Percentiles rank a stretch among this genome's conserved stretches.
These are phyloP conservation scores for Diplodia corticola DNA, from an alignment of 2,329 filamentous ascomycete species.

Conservation along the genomic window DNA sequence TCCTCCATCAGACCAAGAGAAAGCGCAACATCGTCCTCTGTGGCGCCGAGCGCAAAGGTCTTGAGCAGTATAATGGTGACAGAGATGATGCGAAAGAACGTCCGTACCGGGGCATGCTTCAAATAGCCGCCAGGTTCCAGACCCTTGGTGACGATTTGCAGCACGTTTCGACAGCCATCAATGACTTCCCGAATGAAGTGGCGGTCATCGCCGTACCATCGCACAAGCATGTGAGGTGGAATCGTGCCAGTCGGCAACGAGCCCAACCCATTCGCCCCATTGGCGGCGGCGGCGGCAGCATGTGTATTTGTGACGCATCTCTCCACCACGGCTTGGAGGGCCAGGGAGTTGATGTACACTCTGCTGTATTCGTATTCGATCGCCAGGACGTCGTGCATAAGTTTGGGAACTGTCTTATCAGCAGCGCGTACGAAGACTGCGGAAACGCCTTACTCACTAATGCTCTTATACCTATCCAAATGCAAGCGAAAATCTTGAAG, in stretches of 20 bases:
- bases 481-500: constrained; percentile 77
- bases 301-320: constrained; percentile 76
- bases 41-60: constrained; percentile 79
- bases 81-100: constrained; percentile 83
- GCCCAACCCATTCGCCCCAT: background rate
- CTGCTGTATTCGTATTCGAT: constrained; percentile 97
- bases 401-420: constrained; percentile 49
- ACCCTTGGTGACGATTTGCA: constrained; percentile 74
- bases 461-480: constrained; percentile 65
- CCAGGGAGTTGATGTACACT: constrained; percentile 92
- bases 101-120: constrained; percentile 79
- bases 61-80: constrained; percentile 83
- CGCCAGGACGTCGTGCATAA: constrained; percentile 73
- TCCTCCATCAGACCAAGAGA: constrained; percentile 74
- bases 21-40: constrained; percentile 73
- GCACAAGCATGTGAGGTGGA: constrained; percentile 46
- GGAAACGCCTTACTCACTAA: background rate
- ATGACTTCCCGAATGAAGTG: constrained; percentile 70
- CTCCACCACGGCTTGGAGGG: constrained; percentile 91
- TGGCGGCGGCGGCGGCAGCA: constrained; percentile 47
- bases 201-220: constrained; percentile 60
- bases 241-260: constrained; percentile 41
- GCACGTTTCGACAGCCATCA: constrained; percentile 73
- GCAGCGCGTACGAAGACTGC: background rate
- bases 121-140: constrained; percentile 73